Conservation (phyloP, 2,329 filamentous ascomycete species). For the Seiridium cupressi region DNA sequence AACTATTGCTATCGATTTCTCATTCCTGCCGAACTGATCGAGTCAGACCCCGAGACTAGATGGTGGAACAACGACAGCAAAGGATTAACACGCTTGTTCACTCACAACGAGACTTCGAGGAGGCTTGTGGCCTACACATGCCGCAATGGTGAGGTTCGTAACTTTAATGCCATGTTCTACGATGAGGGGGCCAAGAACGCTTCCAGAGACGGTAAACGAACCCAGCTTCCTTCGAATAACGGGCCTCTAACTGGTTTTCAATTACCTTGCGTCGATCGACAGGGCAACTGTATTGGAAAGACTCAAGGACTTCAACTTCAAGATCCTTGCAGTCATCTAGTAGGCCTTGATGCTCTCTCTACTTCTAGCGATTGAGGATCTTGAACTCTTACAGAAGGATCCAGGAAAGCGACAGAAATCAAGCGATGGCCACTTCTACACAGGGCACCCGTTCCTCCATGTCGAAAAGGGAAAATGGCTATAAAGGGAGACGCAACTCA, state of each 20-base stretch:
- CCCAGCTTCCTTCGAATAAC: neutral
- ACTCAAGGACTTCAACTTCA: slow-evolving; percentile 9
- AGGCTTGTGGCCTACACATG: slow-evolving; percentile 21
- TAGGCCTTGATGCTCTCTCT: neutral
- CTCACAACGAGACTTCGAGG: slow-evolving; percentile 10
- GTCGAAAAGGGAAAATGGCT: slow-evolving; percentile 18
- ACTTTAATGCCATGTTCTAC: slow-evolving; percentile 17
- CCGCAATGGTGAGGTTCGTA: slow-evolving; percentile 11
- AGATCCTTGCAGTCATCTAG: neutral
- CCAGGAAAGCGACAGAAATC: slow-evolving; percentile 22
- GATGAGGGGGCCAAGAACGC: slow-evolving; percentile 6
- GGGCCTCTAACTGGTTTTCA: neutral
- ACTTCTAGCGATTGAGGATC: neutral
- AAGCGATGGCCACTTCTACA: slow-evolving; percentile 26
- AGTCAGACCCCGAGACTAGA: slow-evolving; percentile 26
- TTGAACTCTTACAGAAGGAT: neutral
- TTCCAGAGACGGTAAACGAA: slow-evolving; percentile 9
- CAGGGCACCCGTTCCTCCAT: slow-evolving; percentile 23
- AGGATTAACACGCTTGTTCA: slow-evolving; percentile 19
- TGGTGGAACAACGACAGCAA: slow-evolving; percentile 23
- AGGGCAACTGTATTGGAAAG: slow-evolving; percentile 7
- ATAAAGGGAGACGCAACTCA: slow-evolving; percentile 20
- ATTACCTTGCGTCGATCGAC: slow-evolving; percentile 15
- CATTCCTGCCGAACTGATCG: slow-evolving; percentile 27
- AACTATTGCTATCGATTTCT: slow-evolving; percentile 33